Conservation (phyloP, 495 filamentous ascomycete species). For the Lasiosphaeria miniovina region DNA sequence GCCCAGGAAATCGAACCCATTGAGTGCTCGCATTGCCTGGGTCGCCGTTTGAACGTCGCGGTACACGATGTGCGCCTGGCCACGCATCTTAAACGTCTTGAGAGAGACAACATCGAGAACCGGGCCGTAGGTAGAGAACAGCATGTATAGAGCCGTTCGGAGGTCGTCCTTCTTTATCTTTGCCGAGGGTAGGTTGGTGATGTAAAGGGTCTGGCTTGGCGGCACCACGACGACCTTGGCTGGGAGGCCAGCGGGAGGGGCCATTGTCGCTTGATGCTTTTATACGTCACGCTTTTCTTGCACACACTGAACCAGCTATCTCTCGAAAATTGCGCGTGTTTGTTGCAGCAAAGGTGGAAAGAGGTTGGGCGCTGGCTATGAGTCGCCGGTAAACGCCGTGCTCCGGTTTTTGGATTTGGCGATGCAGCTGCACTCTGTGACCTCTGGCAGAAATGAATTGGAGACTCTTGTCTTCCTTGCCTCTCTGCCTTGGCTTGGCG, state of each 20-base stretch:
- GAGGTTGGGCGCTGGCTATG: background rate
- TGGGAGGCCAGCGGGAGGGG: conserved; percentile 33
- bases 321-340: background rate
- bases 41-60: conserved; percentile 82
- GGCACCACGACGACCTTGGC: conserved; percentile 42
- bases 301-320: background rate
- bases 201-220: conserved; percentile 65
- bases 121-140: conserved; percentile 90
- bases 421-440: background rate
- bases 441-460: background rate
- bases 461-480: background rate
- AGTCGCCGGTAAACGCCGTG: background rate
- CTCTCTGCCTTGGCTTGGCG: background rate
- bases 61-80: conserved; percentile 91
- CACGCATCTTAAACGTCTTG: conserved; percentile 85
- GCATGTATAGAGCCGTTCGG: conserved; percentile 78
- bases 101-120: conserved; percentile 92
- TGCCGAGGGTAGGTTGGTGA: conserved; percentile 74
- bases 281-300: background rate
- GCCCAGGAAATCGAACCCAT: conserved; percentile 85
- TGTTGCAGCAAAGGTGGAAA: background rate
- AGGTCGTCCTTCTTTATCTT: conserved; percentile 86
- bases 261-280: conserved; percentile 27
- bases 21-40: conserved; percentile 81
- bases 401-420: background rate